Evolutionary conservation across 768 basidiomycete genomes (phyloP).

Genomic region (Exidia glandulosa): DNA sequence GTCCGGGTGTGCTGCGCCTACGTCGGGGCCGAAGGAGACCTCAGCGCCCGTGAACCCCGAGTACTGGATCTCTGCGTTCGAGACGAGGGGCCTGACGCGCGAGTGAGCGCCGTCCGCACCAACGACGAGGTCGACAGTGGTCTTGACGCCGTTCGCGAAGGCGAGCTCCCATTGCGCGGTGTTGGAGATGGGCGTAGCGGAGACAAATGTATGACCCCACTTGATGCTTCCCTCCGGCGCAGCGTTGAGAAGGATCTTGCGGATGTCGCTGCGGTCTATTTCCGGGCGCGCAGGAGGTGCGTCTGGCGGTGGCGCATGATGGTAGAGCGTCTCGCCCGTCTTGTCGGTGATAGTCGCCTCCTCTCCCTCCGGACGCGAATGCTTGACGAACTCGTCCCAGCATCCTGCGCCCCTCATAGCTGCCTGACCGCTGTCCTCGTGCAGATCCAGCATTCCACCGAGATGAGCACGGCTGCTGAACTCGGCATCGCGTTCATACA

Average conservation of each 20-base stretch:
- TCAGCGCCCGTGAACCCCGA: conserved; percentile 18
- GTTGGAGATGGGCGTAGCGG: neutral
- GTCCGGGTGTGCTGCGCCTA: conserved; percentile 12
- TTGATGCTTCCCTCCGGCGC: neutral
- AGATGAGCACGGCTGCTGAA: conserved; percentile 8
- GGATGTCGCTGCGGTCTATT: too few relatives aligned
- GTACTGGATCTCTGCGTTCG: conserved; percentile 21
- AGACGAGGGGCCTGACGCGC: conserved; percentile 23
- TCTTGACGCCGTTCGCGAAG: neutral
- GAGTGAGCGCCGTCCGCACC: conserved; percentile 34
- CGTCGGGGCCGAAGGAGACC: conserved; percentile 7
- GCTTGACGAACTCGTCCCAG: conserved; percentile 11
- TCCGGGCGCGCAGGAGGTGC: too few relatives aligned
- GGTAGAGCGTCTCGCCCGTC: neutral
- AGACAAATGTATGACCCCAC: neutral
- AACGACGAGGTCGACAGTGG: conserved; percentile 15
- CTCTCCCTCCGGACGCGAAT: conserved; percentile 12
- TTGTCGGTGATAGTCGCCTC: conserved; percentile 12
- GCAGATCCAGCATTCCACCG: too few relatives aligned
- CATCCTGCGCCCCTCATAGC: conserved; percentile 13
- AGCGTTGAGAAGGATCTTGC: too few relatives aligned
- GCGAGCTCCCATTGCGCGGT: neutral
- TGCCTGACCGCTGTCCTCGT: too few relatives aligned
- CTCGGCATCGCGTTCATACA: conserved; percentile 16
- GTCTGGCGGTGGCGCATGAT: too few relatives aligned